Conservation (phyloP, 768 basidiomycete genomes). For the Hygrophoropsis aurantiaca region DNA sequence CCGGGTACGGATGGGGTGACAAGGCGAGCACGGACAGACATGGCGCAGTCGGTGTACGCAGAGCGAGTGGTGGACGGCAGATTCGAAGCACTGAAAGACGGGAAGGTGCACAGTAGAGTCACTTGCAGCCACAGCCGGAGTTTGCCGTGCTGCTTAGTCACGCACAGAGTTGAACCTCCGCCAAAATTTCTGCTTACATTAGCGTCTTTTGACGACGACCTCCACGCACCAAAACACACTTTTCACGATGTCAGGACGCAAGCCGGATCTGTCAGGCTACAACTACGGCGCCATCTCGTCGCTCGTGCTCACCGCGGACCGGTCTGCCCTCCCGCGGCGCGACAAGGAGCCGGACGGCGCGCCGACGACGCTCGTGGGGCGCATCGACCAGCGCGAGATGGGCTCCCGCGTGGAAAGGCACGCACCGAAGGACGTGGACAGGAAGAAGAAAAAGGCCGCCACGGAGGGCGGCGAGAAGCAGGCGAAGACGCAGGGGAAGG, state of each 20-base stretch:
- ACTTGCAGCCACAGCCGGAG: too few species aligned
- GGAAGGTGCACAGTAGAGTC: too few species aligned
- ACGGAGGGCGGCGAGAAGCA: constrained; percentile 53
- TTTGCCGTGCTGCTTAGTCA: too few species aligned
- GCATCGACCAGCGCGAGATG: constrained; percentile 90
- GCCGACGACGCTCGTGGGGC: constrained; percentile 87
- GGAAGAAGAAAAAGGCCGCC: constrained; percentile 94
- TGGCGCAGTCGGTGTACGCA: too few species aligned
- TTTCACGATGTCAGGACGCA: constrained; percentile 42
- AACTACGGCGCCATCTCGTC: constrained; percentile 96
- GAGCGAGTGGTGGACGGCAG: too few species aligned
- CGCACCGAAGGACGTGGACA: constrained; percentile 84
- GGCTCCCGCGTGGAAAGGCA: constrained; percentile 85
- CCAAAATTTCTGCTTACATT: too few species aligned
- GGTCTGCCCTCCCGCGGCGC: constrained; percentile 74
- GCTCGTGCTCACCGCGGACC: constrained; percentile 90
- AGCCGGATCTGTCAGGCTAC: constrained; percentile 86
- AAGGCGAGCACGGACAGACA: too few species aligned
- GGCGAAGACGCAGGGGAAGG: constrained; percentile 61
- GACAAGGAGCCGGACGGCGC: constrained; percentile 98
- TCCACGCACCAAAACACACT: too few species aligned
- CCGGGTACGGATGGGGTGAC: too few species aligned
- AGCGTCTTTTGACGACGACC: too few species aligned
- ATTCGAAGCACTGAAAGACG: too few species aligned
- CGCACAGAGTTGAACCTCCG: too few species aligned